Evolutionary conservation across 2,329 filamentous ascomycete species (phyloP).

Genomic region (Pseudogymnoascus sp.): DNA sequence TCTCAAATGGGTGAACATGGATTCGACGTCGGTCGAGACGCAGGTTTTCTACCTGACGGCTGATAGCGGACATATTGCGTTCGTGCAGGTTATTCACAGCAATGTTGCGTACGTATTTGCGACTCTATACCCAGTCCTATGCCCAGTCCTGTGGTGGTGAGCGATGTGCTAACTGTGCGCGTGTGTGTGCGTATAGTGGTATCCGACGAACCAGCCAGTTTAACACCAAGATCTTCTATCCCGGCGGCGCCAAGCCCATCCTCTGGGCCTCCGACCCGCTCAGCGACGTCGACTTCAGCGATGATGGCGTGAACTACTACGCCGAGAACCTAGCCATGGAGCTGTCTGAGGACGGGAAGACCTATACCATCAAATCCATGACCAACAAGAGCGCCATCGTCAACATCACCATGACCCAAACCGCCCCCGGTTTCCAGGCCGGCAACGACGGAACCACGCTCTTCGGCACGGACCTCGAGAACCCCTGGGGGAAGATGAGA

Average conservation of each 20-base stretch:
- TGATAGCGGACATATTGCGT: constrained; percentile 68
- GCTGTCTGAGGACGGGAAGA: constrained; percentile 74
- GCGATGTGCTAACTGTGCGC: background rate
- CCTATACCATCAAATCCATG: constrained; percentile 85
- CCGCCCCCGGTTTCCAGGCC: constrained; percentile 73
- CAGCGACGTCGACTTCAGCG: constrained; percentile 73
- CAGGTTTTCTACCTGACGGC: constrained; percentile 88
- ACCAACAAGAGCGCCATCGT: constrained; percentile 75
- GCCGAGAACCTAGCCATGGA: constrained; percentile 80
- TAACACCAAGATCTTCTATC: constrained; percentile 86
- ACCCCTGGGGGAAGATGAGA: constrained; percentile 89
- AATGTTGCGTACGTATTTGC: constrained; percentile 73
- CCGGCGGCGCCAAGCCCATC: constrained; percentile 63
- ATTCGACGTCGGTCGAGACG: constrained; percentile 86
- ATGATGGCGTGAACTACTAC: constrained; percentile 76
- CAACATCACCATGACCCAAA: constrained; percentile 73
- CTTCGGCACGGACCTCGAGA: constrained; percentile 76
- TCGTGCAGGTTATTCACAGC: constrained; percentile 94
- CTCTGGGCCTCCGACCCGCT: constrained; percentile 82
- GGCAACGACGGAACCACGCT: constrained; percentile 78
- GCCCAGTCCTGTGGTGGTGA: constrained; percentile 17
- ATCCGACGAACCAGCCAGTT: constrained; percentile 89
- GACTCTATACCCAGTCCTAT: no score
- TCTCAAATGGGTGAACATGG: constrained; percentile 74
- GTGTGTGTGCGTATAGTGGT: constrained; percentile 53